Base-by-base conservation (phyloP, 768 basidiomycete genomes). In the Russula ochroleuca region DNA sequence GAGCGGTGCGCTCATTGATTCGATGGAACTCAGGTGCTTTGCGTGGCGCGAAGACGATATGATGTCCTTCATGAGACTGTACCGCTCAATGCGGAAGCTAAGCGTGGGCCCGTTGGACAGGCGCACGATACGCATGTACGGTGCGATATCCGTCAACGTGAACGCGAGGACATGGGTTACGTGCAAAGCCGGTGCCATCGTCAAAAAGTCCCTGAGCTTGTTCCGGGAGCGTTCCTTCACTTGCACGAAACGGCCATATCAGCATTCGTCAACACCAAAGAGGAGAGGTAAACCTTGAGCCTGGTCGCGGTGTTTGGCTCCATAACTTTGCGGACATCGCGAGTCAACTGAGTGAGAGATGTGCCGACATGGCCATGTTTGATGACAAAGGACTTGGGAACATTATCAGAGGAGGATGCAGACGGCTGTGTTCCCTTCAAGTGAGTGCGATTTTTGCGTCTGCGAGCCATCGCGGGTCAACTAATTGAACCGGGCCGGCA, bases 261-360 rank as follows among this genome's bases (percentile, higher is more conserved):
- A 69, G 62, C 65, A 59, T 63, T 23, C 64, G 56, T 53, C 13
- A 23, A 62, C 57, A 25, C 43, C 37, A 49, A 41, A 9, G 7
- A 45, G 31, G 37, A 54, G 56, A 31, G 38, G 78, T 78, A 67
- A 66, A 96, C 95, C 76, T 79, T 86, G n/a, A 99, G 81, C 55
- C 97, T 83, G 66, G 87, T 88, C 21, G 96, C 97, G 15, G 97
- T 99, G 71, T 98, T 93, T 64, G 97, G 97, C 73, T 99, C 97
- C 92, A 99, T 92, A 64, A 97, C 92, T 75, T 92, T 91, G 71
- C 97, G 81, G 71, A 97, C 78, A 76, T 99, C 96, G 61, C 91
- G 83, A 21, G 98, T 95, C 41, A 99, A 87, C 71, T 94, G 92
- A 5, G 86, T 77, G 61, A 98, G 78, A 9, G 92, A 93, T 54